Conservation (phyloP, 2,329 filamentous ascomycete species). For the Nemania serpens region DNA sequence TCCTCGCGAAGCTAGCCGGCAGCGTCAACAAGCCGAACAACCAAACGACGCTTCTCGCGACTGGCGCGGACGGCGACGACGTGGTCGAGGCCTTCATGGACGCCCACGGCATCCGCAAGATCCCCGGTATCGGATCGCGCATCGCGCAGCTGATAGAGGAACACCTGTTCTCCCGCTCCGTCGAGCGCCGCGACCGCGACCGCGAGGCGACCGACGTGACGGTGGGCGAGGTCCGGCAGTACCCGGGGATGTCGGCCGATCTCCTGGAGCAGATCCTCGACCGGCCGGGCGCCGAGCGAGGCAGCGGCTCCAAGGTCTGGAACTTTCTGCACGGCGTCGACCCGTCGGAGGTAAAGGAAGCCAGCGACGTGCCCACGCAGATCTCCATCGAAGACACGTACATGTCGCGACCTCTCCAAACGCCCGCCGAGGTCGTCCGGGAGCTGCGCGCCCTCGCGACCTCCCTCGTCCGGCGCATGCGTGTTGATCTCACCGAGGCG, state of each 20-base stretch:
- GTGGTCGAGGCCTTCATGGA: slow-evolving; percentile 74
- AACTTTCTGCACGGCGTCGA: slow-evolving; percentile 81
- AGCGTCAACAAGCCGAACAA: slow-evolving; percentile 83
- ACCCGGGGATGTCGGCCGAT: slow-evolving; percentile 65
- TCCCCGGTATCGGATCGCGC: slow-evolving; percentile 86
- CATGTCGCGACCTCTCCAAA: slow-evolving; percentile 66
- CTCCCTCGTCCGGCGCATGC: slow-evolving; percentile 79
- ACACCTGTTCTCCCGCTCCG: slow-evolving; percentile 49
- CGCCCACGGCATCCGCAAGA: slow-evolving; percentile 72
- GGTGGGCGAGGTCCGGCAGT: slow-evolving; percentile 67
- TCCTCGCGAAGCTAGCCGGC: slow-evolving; percentile 83
- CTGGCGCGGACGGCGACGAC: slow-evolving; percentile 55
- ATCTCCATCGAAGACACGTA: slow-evolving; percentile 97
- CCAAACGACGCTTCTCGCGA: slow-evolving; percentile 81
- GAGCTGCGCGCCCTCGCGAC: slow-evolving; percentile 71
- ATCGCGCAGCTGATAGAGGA: slow-evolving; percentile 70
- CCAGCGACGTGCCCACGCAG: slow-evolving; percentile 75
- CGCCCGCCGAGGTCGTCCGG: slow-evolving; percentile 63
- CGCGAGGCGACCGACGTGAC: slow-evolving; percentile 53
- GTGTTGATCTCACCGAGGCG: slow-evolving; percentile 68
- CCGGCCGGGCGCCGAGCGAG: slow-evolving; percentile 71
- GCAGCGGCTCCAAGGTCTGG: slow-evolving; percentile 77
- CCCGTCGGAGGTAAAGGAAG: slow-evolving; percentile 71
- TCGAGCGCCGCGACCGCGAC: slow-evolving; percentile 36
- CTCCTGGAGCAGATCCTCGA: slow-evolving; percentile 70